Evolutionary conservation across 2,329 filamentous ascomycete genomes (phyloP), one percentile per base, ranked within the genome.

Genomic region (Trematosphaeria pertusa): DNA sequence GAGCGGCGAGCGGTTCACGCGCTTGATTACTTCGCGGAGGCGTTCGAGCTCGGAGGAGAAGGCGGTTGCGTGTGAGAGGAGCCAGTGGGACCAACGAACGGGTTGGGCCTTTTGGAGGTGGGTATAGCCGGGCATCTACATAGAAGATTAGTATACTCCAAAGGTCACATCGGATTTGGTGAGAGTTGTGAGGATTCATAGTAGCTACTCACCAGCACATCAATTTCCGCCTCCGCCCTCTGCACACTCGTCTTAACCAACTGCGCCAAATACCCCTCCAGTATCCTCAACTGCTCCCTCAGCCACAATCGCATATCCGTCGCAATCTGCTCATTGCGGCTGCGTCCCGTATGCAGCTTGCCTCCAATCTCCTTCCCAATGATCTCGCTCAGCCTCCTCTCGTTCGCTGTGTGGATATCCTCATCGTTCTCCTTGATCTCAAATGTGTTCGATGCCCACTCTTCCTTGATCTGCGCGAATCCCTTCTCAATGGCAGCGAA

Each of bases 231-330:
- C 78, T 91, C 87, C 2, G 90, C 88, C 20, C 89, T 82, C 36
- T 77, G 75, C 26, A 85, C 81, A 11, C 86, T 83, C 37, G 91
- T 87, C 62, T 83, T 78, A 31, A 96, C 76, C 58, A 96, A 82
- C 43, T 83, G 81, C 33, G 84, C 78, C 4, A 96, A 79, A 60
- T 86, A 84, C 26, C 61, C 70, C 60, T 95, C 89, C 40, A 96
- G 83, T 54, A 79, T 78, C 46, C 80, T 81, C 47, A 96, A 77
- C 75, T 88, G 81, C 55, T 92, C 86, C 33, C 90, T 82, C 54
- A 96, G 75, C 91, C 91, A 97, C 70, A 96, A 78, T 51, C 91
- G 86, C 88, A 96, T 93, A 64, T 96, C 91, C 17, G 87, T 92
- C 37, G 87, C 91, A 46, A 96, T 85, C 75, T 96, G 91, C 74